Percentiles rank a stretch among this genome's conserved stretches.
Conservation (phyloP, 768 basidiomycete genomes). For the Rhizopogon roseolus region DNA sequence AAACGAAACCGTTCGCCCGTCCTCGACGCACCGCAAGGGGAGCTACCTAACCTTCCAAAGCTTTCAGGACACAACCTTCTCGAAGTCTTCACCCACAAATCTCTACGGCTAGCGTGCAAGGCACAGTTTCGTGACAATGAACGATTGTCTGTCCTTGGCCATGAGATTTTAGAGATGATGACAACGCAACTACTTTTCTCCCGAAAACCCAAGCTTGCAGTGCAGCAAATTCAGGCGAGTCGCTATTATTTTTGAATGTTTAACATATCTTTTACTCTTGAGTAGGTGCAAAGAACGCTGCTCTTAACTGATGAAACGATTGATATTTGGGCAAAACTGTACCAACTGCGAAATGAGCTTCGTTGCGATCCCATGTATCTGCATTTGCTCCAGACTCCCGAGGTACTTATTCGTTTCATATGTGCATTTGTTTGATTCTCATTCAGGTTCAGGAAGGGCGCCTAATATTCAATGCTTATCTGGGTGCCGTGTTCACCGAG, state of each 20-base stretch:
- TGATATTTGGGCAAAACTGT: slow-evolving; percentile 33
- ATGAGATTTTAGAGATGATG: slow-evolving; percentile 39
- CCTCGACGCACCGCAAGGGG: slow-evolving; percentile 14
- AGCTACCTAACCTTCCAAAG: slow-evolving; percentile 43
- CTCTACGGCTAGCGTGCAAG: slow-evolving; percentile 43
- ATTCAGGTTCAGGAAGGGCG: slow-evolving; percentile 44
- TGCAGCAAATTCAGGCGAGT: slow-evolving; percentile 48
- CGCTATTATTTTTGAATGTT: slow-evolving; percentile 3
- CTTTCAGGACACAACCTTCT: slow-evolving; percentile 52
- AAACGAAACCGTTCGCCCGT: slow-evolving; percentile 34
- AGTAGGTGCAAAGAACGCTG: slow-evolving; percentile 19
- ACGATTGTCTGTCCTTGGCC: slow-evolving; percentile 49
- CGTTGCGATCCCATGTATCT: slow-evolving; percentile 28
- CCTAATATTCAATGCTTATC: slow-evolving; percentile 59
- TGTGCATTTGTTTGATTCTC: slow-evolving; percentile 6
- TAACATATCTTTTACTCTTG: slow-evolving; percentile 1
- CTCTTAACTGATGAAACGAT: slow-evolving; percentile 28
- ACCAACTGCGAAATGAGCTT: slow-evolving; percentile 29
- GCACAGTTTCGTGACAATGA: slow-evolving; percentile 52
- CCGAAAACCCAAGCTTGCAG: slow-evolving; percentile 45
- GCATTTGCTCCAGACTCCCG: slow-evolving; percentile 19
- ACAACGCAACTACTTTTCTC: slow-evolving; percentile 44
- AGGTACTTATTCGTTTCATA: slow-evolving; percentile 31
- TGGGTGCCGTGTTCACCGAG: slow-evolving; percentile 58
- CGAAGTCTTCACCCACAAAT: slow-evolving; percentile 67